These are phyloP conservation scores for Hyaloscypha bicolor DNA, from an alignment of 495 filamentous ascomycete species.

Conservation along the genomic window DNA sequence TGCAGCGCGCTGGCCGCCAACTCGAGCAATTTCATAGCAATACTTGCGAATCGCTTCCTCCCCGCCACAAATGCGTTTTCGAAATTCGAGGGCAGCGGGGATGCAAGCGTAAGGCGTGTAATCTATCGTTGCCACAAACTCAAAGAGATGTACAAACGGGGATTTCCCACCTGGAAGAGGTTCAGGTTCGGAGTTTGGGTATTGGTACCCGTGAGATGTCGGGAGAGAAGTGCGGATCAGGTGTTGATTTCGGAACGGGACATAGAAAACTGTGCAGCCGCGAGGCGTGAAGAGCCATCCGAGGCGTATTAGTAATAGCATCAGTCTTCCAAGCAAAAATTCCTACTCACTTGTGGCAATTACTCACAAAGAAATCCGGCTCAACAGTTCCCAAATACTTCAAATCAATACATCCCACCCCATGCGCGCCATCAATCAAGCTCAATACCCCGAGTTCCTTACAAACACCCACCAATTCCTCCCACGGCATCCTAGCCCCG, in stretches of 20 bases:
- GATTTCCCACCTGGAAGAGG: constrained; percentile 7
- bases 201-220: constrained; percentile 60
- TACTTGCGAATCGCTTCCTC: constrained; percentile 65
- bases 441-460: constrained; percentile 58
- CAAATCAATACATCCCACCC: constrained; percentile 77
- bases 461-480: constrained; percentile 62
- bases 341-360: constrained; percentile 69
- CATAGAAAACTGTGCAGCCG: constrained; percentile 77
- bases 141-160: constrained; percentile 68
- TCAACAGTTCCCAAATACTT: constrained; percentile 43
- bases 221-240: constrained; percentile 76
- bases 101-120: constrained; percentile 71
- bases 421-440: constrained; percentile 78
- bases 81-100: constrained; percentile 69
- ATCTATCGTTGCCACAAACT: constrained; percentile 78
- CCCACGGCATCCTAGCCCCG: constrained; percentile 78
- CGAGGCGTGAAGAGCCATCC: constrained; percentile 82
- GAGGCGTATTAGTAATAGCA: background rate
- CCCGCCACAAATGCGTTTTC: constrained; percentile 67
- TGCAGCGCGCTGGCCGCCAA: constrained; percentile 60
- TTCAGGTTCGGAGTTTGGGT: background rate
- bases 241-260: constrained; percentile 70
- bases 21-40: constrained; percentile 54
- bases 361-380: constrained; percentile 83
- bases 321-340: background rate